phyloP scores from a whole-genome alignment of 306 rosid species.

The Acacia acuminata region DNA sequence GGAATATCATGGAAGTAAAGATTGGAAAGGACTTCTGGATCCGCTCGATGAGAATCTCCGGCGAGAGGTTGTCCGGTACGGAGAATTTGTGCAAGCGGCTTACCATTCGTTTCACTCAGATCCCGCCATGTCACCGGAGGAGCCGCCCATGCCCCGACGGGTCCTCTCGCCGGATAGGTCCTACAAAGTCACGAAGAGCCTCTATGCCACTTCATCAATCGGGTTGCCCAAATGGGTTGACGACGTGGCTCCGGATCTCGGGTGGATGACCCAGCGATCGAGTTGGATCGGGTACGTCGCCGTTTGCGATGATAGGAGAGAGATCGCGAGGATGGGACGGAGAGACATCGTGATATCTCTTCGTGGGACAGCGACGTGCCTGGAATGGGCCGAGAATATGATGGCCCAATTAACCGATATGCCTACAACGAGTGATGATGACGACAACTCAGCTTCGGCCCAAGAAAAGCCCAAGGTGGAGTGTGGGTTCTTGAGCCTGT shows the following conservation, averaged over 20 bases:
- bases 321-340: conserved; percentile 78
- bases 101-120: conserved; percentile 74
- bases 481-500: conserved; percentile 78
- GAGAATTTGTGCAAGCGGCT: conserved; percentile 86
- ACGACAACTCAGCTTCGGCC: background rate
- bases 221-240: conserved; percentile 83
- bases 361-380: conserved; percentile 90
- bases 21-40: conserved; percentile 84
- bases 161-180: conserved; percentile 60
- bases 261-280: conserved; percentile 95
- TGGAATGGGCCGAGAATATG: conserved; percentile 89
- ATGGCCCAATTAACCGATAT: conserved; percentile 62
- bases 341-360: conserved; percentile 86
- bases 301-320: conserved; percentile 72
- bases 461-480: conserved; percentile 58
- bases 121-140: conserved; percentile 63
- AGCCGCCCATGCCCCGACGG: conserved; percentile 45
- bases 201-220: conserved; percentile 81
- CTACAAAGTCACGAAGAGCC: conserved; percentile 72
- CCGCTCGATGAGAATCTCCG: conserved; percentile 95
- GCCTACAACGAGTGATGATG: background rate
- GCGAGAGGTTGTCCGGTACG: conserved; percentile 88
- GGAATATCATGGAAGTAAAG: conserved; percentile 71
- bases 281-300: conserved; percentile 94
- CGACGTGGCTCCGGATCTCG: conserved; percentile 74